These are phyloP conservation scores for Exophiala alcalophila DNA, from an alignment of 2,329 filamentous ascomycete species.

Conservation along the genomic window DNA sequence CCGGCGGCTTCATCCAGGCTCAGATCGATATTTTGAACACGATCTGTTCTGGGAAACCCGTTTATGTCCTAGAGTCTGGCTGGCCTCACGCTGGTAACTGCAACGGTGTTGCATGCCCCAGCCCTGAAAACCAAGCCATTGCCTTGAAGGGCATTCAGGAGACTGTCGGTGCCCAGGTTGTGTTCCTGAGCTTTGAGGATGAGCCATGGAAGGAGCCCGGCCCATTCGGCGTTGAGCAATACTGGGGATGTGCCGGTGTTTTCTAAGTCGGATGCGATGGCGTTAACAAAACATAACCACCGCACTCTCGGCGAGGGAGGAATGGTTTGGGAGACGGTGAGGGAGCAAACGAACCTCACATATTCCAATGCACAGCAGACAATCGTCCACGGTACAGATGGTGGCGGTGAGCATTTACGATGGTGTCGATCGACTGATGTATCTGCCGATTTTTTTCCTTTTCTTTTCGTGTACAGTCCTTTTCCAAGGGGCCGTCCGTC, in stretches of 20 bases:
- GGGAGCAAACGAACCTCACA: no score
- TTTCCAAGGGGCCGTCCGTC: no score
- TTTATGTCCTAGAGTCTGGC: slow-evolving; percentile 84
- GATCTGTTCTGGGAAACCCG: slow-evolving; percentile 69
- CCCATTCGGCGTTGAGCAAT: slow-evolving; percentile 70
- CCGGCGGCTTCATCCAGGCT: slow-evolving; percentile 71
- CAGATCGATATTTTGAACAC: slow-evolving; percentile 69
- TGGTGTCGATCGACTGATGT: no score
- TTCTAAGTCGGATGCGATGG: slow-evolving; percentile 44
- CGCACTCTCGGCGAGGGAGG: no score
- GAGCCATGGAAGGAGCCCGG: slow-evolving; percentile 79
- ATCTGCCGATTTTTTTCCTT: no score
- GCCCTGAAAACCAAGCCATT: slow-evolving; percentile 61
- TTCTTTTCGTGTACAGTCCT: no score
- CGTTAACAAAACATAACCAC: no score
- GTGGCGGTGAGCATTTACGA: no score
- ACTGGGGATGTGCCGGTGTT: slow-evolving; percentile 66
- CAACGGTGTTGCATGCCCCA: slow-evolving; percentile 72
- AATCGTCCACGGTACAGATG: no score
- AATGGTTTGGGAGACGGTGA: no score
- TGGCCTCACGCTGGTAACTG: slow-evolving; percentile 71
- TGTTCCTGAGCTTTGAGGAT: slow-evolving; percentile 78
- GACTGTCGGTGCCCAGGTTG: slow-evolving; percentile 63
- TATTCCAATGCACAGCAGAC: no score
- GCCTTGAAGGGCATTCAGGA: slow-evolving; percentile 71